phyloP scores from a whole-genome alignment of 768 basidiomycete genomes.

The Lentinus tigrinus region DNA sequence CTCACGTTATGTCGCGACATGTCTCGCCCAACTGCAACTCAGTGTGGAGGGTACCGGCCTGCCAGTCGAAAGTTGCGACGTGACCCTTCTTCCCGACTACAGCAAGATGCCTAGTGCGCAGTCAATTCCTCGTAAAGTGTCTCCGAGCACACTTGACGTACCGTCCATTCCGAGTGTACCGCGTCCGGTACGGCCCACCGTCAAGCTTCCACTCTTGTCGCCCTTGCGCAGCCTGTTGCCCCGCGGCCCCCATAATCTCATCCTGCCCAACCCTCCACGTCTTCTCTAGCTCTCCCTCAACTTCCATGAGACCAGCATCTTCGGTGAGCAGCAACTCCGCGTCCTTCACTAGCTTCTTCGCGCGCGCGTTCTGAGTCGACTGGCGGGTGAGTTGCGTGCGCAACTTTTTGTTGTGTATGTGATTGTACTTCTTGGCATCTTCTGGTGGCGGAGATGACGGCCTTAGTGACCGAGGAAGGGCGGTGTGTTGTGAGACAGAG shows the following conservation, averaged over 20 bases:
- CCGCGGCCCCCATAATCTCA: conserved; percentile 66
- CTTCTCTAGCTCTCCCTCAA: conserved; percentile 77
- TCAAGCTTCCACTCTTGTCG: conserved; percentile 79
- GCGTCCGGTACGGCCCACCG: conserved; percentile 78
- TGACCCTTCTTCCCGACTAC: conserved; percentile 83
- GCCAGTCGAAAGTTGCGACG: conserved; percentile 93
- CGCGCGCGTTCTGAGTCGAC: conserved; percentile 58
- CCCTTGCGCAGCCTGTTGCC: conserved; percentile 74
- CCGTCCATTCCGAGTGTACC: conserved; percentile 93
- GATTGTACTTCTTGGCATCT: conserved; percentile 48
- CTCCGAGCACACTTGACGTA: conserved; percentile 33
- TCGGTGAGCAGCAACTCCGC: conserved; percentile 69
- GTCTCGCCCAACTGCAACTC: conserved; percentile 91
- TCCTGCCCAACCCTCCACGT: conserved; percentile 88
- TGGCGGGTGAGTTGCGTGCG: conserved; percentile 66
- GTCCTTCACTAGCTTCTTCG: conserved; percentile 63
- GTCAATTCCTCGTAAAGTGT: background rate
- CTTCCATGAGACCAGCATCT: conserved; percentile 71
- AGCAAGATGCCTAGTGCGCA: conserved; percentile 68
- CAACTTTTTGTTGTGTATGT: conserved; percentile 75
- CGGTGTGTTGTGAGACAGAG: conserved; percentile 39
- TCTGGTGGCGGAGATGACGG: conserved; percentile 46
- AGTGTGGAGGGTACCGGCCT: conserved; percentile 78
- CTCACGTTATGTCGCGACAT: conserved; percentile 88
- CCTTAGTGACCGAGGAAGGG: conserved; percentile 69